Conservation (phyloP, 768 basidiomycete species). For the Boletus coccyginus region DNA sequence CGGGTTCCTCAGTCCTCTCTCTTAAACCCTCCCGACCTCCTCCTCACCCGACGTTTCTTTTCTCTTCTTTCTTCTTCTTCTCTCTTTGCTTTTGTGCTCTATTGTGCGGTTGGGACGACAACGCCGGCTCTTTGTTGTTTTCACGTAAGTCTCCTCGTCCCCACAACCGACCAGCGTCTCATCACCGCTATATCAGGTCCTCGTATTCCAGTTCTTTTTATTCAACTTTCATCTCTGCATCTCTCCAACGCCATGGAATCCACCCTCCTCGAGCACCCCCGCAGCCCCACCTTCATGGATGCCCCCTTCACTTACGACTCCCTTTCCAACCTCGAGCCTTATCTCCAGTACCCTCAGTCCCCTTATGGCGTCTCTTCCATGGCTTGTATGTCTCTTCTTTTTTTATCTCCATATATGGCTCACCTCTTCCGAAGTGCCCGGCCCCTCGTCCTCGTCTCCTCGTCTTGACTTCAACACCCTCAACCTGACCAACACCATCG, state of each 20-base stretch:
- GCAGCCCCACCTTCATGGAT: conserved; percentile 51
- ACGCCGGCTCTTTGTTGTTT: conserved; percentile 31
- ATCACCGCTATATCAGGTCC: conserved; percentile 22
- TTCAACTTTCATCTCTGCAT: conserved; percentile 40
- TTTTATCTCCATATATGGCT: neutral
- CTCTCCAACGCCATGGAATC: conserved; percentile 41
- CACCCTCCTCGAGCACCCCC: conserved; percentile 49
- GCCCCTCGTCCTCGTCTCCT: conserved; percentile 50
- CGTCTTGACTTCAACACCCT: conserved; percentile 63
- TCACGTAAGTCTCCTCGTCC: conserved; percentile 28
- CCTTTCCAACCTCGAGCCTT: conserved; percentile 45
- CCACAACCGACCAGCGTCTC: neutral
- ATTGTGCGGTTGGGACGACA: conserved; percentile 34
- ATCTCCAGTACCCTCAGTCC: conserved; percentile 70
- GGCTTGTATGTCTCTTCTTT: conserved; percentile 47
- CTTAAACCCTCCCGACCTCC: conserved; percentile 20
- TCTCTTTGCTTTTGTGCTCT: conserved; percentile 29
- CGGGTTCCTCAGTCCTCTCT: conserved; percentile 30
- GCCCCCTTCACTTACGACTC: conserved; percentile 46
- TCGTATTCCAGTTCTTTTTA: conserved; percentile 33
- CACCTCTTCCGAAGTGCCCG: conserved; percentile 43
- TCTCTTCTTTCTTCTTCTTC: conserved; percentile 22
- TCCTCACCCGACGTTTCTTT: conserved; percentile 41
- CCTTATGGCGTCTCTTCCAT: conserved; percentile 59
- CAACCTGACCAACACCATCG: conserved; percentile 53